Evolutionary conservation across 306 rosid species (phyloP).

Genomic region (Quercus wislizeni): DNA sequence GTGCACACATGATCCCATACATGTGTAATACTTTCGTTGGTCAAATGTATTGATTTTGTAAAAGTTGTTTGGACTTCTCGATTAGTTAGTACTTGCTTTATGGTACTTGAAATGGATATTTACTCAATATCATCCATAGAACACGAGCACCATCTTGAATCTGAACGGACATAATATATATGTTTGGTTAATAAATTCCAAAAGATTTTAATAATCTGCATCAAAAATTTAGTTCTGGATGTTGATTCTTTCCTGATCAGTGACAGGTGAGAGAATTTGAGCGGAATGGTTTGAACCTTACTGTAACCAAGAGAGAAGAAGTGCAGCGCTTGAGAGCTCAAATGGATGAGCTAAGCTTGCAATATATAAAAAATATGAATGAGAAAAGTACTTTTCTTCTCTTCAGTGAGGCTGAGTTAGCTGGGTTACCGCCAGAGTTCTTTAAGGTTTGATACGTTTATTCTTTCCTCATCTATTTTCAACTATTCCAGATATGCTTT

Average conservation of each 20-base stretch:
- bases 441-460: slow-evolving; percentile 57
- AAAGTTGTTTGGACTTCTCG: slow-evolving; percentile 5
- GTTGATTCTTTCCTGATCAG: slow-evolving; percentile 79
- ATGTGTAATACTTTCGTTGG: neutral
- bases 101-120: slow-evolving; percentile 15
- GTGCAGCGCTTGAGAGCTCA: slow-evolving; percentile 63
- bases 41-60: neutral
- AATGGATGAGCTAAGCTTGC: slow-evolving; percentile 71
- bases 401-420: slow-evolving; percentile 63
- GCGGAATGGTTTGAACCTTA: slow-evolving; percentile 88
- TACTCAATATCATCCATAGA: slow-evolving; percentile 6
- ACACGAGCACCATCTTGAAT: neutral
- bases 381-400: slow-evolving; percentile 60
- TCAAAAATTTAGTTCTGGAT: slow-evolving; percentile 29
- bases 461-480: slow-evolving; percentile 1
- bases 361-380: slow-evolving; percentile 71
- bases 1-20: neutral
- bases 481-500: neutral
- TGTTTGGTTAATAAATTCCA: neutral
- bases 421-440: slow-evolving; percentile 77
- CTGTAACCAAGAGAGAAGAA: slow-evolving; percentile 82
- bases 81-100: slow-evolving; percentile 8
- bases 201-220: neutral
- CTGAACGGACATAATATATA: neutral
- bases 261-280: slow-evolving; percentile 99